Base-by-base conservation (phyloP, 1,139 yeast species). In the Suhomyces atakaporum region DNA sequence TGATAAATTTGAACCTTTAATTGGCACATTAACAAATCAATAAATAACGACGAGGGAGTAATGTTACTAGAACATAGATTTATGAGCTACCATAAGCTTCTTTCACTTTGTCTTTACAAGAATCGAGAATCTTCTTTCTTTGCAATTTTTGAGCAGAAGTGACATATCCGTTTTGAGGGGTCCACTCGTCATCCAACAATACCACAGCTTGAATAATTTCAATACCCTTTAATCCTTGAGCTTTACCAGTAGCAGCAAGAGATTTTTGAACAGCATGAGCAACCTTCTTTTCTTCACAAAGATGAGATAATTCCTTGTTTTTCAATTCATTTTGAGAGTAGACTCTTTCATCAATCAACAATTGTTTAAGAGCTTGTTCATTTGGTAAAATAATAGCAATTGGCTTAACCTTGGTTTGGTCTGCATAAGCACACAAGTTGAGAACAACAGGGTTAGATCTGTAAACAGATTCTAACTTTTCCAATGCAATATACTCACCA, bases 401-500 rank as follows among this genome's bases (percentile, higher is more conserved):
- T 39, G 99, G 98, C 72, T 89, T 90, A 45, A 84, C 94, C 59
- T 82, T 79, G 47, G 70, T 67, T 55, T 79, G 81, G 63, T 92
- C 97, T 34, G 98, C 98, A 59, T 89, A 90, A 47, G 88, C 90
- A 69, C 97, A 90, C 47, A 92, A 72, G 68, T 92, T 92, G 42
- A 70, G 66, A 24, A 92, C 92, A 47, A 74, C 72, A 28, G 79
- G 68, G 63, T 86, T 86, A 18, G 97, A 84, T 64, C 98, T 81
- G 73, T 94, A 94, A 31, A 74, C 66, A 20, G 88, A 73, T 65
- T 90, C 97, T 50, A 92, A 71, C 65, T 88, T 90, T 68, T 94
- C 99, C 53, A 94, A 75, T 11, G 98, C 98, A 64, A 94, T 87
- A 65, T 94, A 94, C 69, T 94, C 98, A 65, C 99, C 99, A 58